phyloP scores from a whole-genome alignment of 139 green algal genomes.

The Closterium sp. region DNA sequence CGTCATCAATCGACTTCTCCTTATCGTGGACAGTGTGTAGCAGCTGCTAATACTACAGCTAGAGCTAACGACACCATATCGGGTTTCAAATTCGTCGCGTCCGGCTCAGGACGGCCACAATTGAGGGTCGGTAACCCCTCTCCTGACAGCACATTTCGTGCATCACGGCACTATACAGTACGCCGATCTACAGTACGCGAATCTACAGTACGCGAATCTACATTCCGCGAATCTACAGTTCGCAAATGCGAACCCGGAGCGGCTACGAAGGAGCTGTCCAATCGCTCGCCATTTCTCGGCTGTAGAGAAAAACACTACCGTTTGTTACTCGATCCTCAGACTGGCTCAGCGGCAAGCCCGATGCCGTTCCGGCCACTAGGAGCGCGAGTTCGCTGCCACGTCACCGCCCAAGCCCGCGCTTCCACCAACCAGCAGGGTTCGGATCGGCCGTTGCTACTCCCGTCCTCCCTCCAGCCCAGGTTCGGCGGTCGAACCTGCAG shows the following conservation, averaged over 20 bases:
- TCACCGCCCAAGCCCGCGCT: background rate
- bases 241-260: background rate
- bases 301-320: background rate
- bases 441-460: no score
- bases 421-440: background rate
- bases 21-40: background rate
- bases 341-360: background rate
- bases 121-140: background rate
- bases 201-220: no score
- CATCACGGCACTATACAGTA: background rate
- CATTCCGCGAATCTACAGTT: no score
- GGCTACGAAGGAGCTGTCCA: background rate
- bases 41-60: background rate
- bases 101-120: background rate
- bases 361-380: background rate
- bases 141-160: background rate
- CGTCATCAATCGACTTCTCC: background rate
- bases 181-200: no score
- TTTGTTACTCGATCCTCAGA: background rate
- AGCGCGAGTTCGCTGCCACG: background rate
- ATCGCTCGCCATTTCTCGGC: background rate
- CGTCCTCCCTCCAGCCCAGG: background rate
- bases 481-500: background rate
- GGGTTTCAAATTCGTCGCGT: background rate
- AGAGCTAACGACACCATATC: background rate